Percentiles rank a stretch among this genome's conserved stretches.
Conservation (phyloP, 164 flowering plant genomes). For the Chimonanthus salicifolius region DNA sequence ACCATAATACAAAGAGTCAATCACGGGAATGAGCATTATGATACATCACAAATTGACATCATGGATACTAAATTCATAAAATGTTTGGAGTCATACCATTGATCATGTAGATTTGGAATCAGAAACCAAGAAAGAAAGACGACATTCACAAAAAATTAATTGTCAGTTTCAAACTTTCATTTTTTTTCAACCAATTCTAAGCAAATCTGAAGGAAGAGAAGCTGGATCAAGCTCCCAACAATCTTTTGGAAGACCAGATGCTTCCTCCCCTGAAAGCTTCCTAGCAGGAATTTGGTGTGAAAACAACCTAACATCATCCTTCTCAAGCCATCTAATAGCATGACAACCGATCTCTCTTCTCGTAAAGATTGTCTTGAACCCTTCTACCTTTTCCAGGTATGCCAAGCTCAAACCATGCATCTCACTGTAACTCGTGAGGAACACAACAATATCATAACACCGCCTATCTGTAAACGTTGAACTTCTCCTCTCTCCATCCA, state of each 20-base stretch:
- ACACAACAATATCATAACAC: conserved; percentile 57
- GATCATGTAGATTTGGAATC: not conserved
- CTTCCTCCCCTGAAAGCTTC: conserved; percentile 66
- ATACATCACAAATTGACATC: too few relatives aligned
- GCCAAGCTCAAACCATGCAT: conserved; percentile 82
- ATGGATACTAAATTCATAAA: too few relatives aligned
- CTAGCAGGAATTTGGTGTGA: conserved; percentile 94
- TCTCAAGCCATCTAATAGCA: conserved; percentile 66
- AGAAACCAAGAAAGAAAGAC: not conserved
- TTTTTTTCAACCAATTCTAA: conserved; percentile 19
- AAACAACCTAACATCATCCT: conserved; percentile 45
- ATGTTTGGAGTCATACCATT: not conserved
- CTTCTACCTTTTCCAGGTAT: conserved; percentile 78
- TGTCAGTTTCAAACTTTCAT: not conserved
- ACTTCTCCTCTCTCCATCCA: conserved; percentile 23
- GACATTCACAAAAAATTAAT: not conserved
- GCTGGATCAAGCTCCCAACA: conserved; percentile 99
- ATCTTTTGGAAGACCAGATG: conserved; percentile 35
- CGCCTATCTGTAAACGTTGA: conserved; percentile 14
- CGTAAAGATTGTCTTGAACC: conserved; percentile 67
- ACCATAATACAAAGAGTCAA: too few relatives aligned
- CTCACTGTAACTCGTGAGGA: conserved; percentile 71
- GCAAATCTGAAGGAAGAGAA: conserved; percentile 61
- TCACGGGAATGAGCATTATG: too few relatives aligned
- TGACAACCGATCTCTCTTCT: conserved; percentile 66